Evolutionary conservation across 495 filamentous ascomycete species (phyloP), one percentile per base, ranked within the genome.

Genomic region (Jackrogersella minutella): DNA sequence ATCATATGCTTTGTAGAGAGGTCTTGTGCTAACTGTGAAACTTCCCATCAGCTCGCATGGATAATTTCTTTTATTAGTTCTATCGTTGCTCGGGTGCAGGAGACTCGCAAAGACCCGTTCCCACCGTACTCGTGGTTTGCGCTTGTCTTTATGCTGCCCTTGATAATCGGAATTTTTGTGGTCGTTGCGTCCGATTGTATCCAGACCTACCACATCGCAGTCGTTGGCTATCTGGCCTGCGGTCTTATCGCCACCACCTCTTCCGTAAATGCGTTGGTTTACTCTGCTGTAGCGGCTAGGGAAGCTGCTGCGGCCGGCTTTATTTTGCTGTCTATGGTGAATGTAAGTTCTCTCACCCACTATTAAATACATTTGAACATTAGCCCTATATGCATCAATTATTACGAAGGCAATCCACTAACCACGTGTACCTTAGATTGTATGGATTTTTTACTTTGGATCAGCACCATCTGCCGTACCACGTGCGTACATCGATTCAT

Each of bases 401-500:
- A 5, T 37, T 37, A 5, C 1, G 22, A 11, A 22, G 36, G 11
- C 10, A 7, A n/a, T 71, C 47, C n/a, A 11, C 49, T 77, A 58
- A 75, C 51, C 10, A 21, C 2, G 1, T 43, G 21, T 8, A 2
- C 51, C 17, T 16, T 64, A 97, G 94, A 91, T 97, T 71, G 86
- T 98, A 46, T 99, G 95, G 95, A 97, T 98, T 62, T 96, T 97
- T 80, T 97, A 98, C 80, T 99, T 96, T 71, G 95, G 95, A 58
- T 97, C 95, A 6, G 88, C 91, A 1, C 93, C 96, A 5, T 88
- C 91, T 52, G 91, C 93, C n/a, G 82, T 88, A 54, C 91, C 93
- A 64, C 91, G 93, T 57, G 89, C 91, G 36, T 96, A 94, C 74
- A 90, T 97, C 63, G 96, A 99, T 78, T 97, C 94, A 2, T 97